A percentile compares a stretch with the other conserved stretches of the same genome.
Evolutionary conservation across 768 basidiomycete species (phyloP).

Genomic region (Boletus sensibilis): DNA sequence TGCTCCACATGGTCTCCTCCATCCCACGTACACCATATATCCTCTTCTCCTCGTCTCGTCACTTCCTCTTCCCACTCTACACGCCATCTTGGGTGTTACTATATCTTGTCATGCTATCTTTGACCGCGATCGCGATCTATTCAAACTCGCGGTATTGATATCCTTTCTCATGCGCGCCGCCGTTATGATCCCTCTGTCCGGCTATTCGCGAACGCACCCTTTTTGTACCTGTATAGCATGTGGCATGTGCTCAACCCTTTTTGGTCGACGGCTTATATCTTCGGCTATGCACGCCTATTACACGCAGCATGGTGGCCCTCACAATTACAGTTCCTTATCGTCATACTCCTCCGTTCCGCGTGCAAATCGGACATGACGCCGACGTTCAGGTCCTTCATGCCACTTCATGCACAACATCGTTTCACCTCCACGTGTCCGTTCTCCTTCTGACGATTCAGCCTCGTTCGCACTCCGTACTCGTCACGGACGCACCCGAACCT

Average conservation of each 20-base stretch:
- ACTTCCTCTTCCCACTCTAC: too few species aligned
- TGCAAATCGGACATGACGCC: not conserved
- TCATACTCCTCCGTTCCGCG: not conserved
- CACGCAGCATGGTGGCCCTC: conserved; percentile 1
- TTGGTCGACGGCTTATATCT: not conserved
- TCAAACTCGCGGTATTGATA: not conserved
- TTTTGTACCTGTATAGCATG: conserved; percentile 2
- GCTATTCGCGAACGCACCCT: not conserved
- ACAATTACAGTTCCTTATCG: not conserved
- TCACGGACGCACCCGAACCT: not conserved
- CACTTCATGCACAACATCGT: not conserved
- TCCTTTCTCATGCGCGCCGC: not conserved
- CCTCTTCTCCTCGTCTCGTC: too few species aligned
- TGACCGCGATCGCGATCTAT: not conserved
- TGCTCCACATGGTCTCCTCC: conserved; percentile 16
- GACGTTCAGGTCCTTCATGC: not conserved
- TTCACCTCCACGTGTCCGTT: not conserved
- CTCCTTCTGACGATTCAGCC: not conserved
- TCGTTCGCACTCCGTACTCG: too few species aligned
- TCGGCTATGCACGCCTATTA: not conserved
- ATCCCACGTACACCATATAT: not conserved
- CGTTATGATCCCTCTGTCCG: not conserved
- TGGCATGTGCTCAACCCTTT: conserved; percentile 9
- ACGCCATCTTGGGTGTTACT: too few species aligned
- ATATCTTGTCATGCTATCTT: conserved; percentile 5